These are phyloP conservation scores for Torulaspora indica DNA, from an alignment of 805 yeast species.

Conservation along the genomic window DNA sequence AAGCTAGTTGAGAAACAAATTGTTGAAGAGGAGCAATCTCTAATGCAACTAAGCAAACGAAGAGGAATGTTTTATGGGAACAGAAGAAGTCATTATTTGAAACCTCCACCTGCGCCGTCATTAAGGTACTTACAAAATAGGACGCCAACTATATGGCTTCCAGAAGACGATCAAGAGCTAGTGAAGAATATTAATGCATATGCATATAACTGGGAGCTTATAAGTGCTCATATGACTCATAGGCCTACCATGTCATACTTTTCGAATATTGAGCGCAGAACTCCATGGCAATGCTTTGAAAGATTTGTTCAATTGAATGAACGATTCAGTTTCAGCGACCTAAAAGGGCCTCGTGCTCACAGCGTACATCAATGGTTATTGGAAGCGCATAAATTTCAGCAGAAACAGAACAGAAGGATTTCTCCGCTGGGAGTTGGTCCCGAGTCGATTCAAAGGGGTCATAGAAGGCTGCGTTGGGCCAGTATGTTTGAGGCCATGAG, in stretches of 20 bases:
- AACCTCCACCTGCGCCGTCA: slow-evolving; percentile 91
- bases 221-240: slow-evolving; percentile 72
- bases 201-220: slow-evolving; percentile 89
- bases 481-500: slow-evolving; percentile 95
- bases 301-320: slow-evolving; percentile 90
- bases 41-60: slow-evolving; percentile 34
- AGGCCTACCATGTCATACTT: slow-evolving; percentile 64
- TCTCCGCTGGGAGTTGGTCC: slow-evolving; percentile 91
- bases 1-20: slow-evolving; percentile 49
- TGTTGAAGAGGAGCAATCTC: slow-evolving; percentile 40
- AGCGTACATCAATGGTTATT: slow-evolving; percentile 89
- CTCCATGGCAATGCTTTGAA: slow-evolving; percentile 99
- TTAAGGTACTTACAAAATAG: slow-evolving; percentile 73
- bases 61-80: slow-evolving; percentile 45
- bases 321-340: slow-evolving; percentile 76
- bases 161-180: slow-evolving; percentile 81
- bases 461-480: slow-evolving; percentile 87
- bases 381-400: slow-evolving; percentile 83
- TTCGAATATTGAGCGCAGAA: slow-evolving; percentile 88
- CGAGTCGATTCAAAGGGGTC: slow-evolving; percentile 92
- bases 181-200: slow-evolving; percentile 79
- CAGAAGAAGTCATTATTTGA: slow-evolving; percentile 57
- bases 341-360: slow-evolving; percentile 80
- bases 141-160: slow-evolving; percentile 94
- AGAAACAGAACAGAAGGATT: slow-evolving; percentile 79